These are phyloP conservation scores for Dictyostelium discoideum DNA, from an alignment of 78 protist species.

Conservation along the genomic window dicty_2.7 NC_007089.4:4879001-4879500, in stretches of 20 bases:
- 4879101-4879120: background rate
- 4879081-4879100: background rate
- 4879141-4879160: background rate
- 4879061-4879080: background rate
- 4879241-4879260: background rate
- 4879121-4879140: background rate
- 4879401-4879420: background rate
- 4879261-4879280: background rate
- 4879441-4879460: background rate
- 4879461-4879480: background rate
- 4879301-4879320: background rate
- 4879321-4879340: background rate
- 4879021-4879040: too few relatives aligned
- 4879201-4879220: background rate
- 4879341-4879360: background rate
- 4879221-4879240: background rate
- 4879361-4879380: background rate
- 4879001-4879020: too few relatives aligned
- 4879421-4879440: background rate
- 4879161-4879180: background rate
- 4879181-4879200: background rate
- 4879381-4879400: background rate
- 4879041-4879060: too few relatives aligned
- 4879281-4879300: too few relatives aligned
- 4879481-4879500: background rate